Base-by-base conservation (phyloP, 2,329 filamentous ascomycete genomes). In the Venturia nashicola region DNA sequence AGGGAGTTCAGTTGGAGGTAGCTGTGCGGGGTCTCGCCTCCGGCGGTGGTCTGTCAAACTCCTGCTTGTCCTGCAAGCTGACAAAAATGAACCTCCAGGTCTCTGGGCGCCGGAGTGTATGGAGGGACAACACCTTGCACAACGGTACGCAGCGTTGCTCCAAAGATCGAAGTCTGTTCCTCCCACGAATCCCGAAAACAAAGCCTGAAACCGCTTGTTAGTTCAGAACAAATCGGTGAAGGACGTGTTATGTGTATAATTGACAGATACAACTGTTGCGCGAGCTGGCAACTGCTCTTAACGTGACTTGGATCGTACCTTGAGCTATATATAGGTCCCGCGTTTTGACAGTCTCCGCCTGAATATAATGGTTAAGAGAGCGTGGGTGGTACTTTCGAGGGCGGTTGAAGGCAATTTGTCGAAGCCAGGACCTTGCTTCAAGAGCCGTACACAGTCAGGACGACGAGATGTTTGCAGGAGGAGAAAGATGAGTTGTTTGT, bases 401-500 rank as follows among this genome's bases (percentile, higher is more conserved):
- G 27, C 51, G 6, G 32, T 36, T 32, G 2, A 55, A 57, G 51
- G 18, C 51, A 57, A n/a, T 8, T 36, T n/a, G 51, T 57, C 51
- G n/a, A 57, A 34, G 6, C 51, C 32, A 57, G 32, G 32, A 57
- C 32, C 51, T 36, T 34, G 32, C 32, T n/a, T 57, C 51, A 57
- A 11, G 12, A 36, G 32, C 16, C 51, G 51, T 36, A 57, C 51
- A 36, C 27, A 18, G 23, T 36, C 27, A 57, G 36, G 32, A 36
- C 32, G 51, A 57, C 16, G 27, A 57, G 20, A 7, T 32, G 20
- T 14, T 14, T 54, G 20, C 2, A 32, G 48, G 14, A 54, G 27
- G 48, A 57, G 27, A 57, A 57, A 8, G 51, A n/a, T 27, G 51
- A 57, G 51, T n/a, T 57, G 51, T 20, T 57, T 57, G 51, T 57